Evolutionary conservation across 2,329 filamentous ascomycete species (phyloP).

Genomic region (Sclerotinia sclerotiorum): DNA sequence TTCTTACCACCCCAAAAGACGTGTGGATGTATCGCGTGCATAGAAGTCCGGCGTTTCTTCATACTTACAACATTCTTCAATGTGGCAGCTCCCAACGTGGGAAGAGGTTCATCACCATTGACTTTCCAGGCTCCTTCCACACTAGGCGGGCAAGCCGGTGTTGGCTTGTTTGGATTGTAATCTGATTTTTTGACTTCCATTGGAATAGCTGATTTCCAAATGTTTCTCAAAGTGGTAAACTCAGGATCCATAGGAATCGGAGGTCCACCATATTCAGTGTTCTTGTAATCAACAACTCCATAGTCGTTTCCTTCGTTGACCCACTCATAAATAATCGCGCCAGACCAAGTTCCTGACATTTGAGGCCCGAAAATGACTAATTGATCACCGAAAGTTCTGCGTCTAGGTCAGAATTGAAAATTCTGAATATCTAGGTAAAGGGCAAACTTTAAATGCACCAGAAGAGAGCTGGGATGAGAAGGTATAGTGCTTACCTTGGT

Average conservation of each 20-base stretch:
- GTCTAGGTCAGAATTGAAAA: conserved; percentile 46
- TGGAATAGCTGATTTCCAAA: conserved; percentile 69
- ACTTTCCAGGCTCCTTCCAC: conserved; percentile 74
- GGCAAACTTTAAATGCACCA: too few relatives aligned
- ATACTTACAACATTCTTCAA: neutral
- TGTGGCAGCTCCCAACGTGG: conserved; percentile 55
- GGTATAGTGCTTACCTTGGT: conserved; percentile 41
- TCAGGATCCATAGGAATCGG: conserved; percentile 74
- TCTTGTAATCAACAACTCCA: conserved; percentile 75
- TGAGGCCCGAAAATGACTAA: conserved; percentile 70
- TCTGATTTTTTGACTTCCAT: conserved; percentile 63
- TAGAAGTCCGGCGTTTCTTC: neutral
- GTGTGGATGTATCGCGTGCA: too few relatives aligned
- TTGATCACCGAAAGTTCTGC: conserved; percentile 66
- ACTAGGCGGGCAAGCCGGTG: conserved; percentile 67
- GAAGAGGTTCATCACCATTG: conserved; percentile 65
- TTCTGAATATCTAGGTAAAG: conserved; percentile 33
- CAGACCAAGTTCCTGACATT: conserved; percentile 71
- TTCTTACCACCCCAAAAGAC: too few relatives aligned
- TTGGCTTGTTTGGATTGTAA: conserved; percentile 62
- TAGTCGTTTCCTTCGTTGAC: conserved; percentile 82
- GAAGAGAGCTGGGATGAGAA: neutral
- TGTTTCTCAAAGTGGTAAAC: conserved; percentile 71
- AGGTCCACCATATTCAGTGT: conserved; percentile 53
- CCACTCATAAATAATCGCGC: conserved; percentile 87